A percentile compares a stretch with the other conserved stretches of the same genome.
phyloP scores from a whole-genome alignment of 176 grass and related monocot species.

The Juncus inflexus region DNA sequence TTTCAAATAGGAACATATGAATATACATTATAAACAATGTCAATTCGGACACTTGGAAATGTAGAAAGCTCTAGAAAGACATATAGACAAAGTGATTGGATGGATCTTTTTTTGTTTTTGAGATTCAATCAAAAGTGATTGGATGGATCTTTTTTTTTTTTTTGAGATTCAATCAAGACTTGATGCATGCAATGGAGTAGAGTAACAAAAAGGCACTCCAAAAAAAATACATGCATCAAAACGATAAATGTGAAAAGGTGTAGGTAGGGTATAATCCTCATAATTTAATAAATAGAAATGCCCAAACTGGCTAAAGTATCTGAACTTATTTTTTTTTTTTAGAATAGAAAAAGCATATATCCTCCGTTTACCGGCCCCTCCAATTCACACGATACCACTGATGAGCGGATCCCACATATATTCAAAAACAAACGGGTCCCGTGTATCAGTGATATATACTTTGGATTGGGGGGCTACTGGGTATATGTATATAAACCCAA shows the following conservation, averaged over 20 bases:
- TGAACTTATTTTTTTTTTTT: constrained; percentile 23
- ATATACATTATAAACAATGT: not conserved
- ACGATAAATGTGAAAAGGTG: constrained; percentile 22
- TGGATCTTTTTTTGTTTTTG: not conserved
- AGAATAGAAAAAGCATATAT: no score
- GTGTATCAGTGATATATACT: no score
- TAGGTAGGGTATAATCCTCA: constrained; percentile 10
- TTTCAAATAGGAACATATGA: not conserved
- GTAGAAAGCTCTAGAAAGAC: not conserved
- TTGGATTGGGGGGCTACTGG: no score
- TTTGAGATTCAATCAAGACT: not conserved
- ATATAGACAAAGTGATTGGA: not conserved
- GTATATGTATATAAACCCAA: no score
- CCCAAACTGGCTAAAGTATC: constrained; percentile 7
- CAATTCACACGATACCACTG: no score
- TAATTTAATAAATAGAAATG: not conserved
- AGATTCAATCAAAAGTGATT: not conserved
- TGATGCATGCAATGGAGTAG: constrained; percentile 4
- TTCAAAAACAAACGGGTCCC: no score
- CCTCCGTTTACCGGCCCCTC: no score
- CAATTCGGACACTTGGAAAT: not conserved
- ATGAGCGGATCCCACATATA: no score
- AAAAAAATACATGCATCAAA: not conserved
- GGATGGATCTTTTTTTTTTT: no score
- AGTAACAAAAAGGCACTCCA: not conserved